Evolutionary conservation across 495 filamentous ascomycete species (phyloP).

Genomic region (Podospora comata): DNA sequence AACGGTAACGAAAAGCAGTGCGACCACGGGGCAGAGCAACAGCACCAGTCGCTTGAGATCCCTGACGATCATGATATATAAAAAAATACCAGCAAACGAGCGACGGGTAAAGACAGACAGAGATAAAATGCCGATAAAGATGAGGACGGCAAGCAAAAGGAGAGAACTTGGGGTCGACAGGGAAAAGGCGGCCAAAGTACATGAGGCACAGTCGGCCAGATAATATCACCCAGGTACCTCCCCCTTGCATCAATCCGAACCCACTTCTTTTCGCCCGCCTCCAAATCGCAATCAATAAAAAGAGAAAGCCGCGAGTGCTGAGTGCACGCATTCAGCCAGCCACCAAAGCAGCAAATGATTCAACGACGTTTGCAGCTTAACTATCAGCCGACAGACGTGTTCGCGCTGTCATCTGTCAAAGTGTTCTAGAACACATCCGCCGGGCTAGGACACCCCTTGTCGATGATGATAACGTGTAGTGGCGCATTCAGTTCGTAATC

Average conservation of each 20-base stretch:
- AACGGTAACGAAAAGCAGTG: conserved; percentile 27
- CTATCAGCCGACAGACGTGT: too few relatives aligned
- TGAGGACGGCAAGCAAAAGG: background rate
- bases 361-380: background rate
- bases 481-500: background rate
- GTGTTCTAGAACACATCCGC: background rate
- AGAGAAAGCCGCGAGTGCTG: too few relatives aligned
- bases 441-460: background rate
- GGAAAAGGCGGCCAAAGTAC: background rate
- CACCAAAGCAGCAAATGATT: background rate
- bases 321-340: background rate
- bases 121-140: background rate
- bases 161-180: background rate
- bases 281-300: too few relatives aligned
- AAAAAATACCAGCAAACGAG: background rate
- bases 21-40: conserved; percentile 24
- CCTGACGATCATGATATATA: conserved; percentile 30
- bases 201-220: background rate
- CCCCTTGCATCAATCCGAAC: background rate
- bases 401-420: background rate
- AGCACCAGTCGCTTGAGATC: conserved; percentile 34
- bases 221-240: too few relatives aligned
- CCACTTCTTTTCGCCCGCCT: too few relatives aligned
- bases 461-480: background rate
- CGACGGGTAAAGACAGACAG: background rate